Evolutionary conservation across 2,329 filamentous ascomycete genomes (phyloP).

Genomic region (Colletotrichum liriopes): DNA sequence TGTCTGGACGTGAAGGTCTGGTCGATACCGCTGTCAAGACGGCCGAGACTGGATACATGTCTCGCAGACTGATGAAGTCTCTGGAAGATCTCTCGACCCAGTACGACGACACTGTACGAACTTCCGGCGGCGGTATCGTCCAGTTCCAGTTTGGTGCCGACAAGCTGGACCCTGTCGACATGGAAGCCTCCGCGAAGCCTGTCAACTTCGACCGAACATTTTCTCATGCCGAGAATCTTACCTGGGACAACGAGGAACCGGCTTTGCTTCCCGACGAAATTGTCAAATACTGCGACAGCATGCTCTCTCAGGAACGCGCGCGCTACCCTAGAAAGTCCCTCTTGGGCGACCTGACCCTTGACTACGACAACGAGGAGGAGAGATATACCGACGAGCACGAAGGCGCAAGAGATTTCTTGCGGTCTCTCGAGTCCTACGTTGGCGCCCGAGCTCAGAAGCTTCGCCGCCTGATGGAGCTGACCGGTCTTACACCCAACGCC

Average conservation of each 20-base stretch:
- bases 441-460: slow-evolving; percentile 74
- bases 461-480: slow-evolving; percentile 39
- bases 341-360: slow-evolving; percentile 73
- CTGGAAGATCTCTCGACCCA: slow-evolving; percentile 93
- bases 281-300: slow-evolving; percentile 75
- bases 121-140: slow-evolving; percentile 88
- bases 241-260: slow-evolving; percentile 83
- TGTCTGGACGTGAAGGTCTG: slow-evolving; percentile 97
- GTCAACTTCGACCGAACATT: slow-evolving; percentile 95
- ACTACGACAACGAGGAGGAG: slow-evolving; percentile 79
- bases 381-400: slow-evolving; percentile 84
- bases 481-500: slow-evolving; percentile 40
- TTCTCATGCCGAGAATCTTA: slow-evolving; percentile 82
- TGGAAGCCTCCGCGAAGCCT: slow-evolving; percentile 94
- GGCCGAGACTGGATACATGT: slow-evolving; percentile 99
- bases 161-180: slow-evolving; percentile 94
- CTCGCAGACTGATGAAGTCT: slow-evolving; percentile 96
- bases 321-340: slow-evolving; percentile 75
- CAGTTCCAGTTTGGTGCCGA: slow-evolving; percentile 99
- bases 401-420: slow-evolving; percentile 85
- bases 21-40: slow-evolving; percentile 99
- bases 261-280: slow-evolving; percentile 84
- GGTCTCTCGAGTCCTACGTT: slow-evolving; percentile 83
- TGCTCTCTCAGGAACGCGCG: slow-evolving; percentile 77
- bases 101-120: slow-evolving; percentile 96